phyloP scores from a whole-genome alignment of 1,139 yeast genomes.

The Hemisphaericaspora xylanilytica region DNA sequence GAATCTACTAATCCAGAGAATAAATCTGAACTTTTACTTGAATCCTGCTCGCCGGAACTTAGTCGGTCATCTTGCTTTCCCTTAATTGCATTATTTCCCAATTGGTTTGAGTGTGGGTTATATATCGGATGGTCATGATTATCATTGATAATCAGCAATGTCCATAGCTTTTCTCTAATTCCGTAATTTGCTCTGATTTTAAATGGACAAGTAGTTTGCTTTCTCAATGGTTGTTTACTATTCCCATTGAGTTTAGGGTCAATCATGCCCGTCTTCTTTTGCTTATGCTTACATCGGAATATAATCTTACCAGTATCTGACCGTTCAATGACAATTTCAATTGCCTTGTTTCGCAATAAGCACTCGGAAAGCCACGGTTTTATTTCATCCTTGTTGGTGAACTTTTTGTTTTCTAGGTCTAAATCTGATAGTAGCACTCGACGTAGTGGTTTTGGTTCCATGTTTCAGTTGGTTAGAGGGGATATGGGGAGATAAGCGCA shows the following conservation, averaged over 20 bases:
- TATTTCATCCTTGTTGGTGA: conserved; percentile 36
- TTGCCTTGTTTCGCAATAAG: conserved; percentile 47
- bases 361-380: conserved; percentile 67
- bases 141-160: conserved; percentile 58
- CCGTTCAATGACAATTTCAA: conserved; percentile 64
- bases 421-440: conserved; percentile 16
- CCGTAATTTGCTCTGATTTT: conserved; percentile 68
- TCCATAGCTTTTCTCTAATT: conserved; percentile 54
- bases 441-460: conserved; percentile 2
- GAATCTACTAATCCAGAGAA: background rate
- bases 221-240: conserved; percentile 15
- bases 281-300: conserved; percentile 57
- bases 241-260: background rate
- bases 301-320: conserved; percentile 68
- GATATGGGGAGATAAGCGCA: too few species aligned
- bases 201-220: conserved; percentile 56
- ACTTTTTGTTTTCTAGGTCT: conserved; percentile 16
- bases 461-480: background rate
- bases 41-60: background rate
- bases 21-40: background rate
- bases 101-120: background rate
- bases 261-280: conserved; percentile 14
- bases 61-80: background rate
- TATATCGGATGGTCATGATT: conserved; percentile 39
- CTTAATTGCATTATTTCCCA: background rate